Base-by-base conservation (phyloP, 2,329 filamentous ascomycete genomes). In the Aspergillus fructus region DNA sequence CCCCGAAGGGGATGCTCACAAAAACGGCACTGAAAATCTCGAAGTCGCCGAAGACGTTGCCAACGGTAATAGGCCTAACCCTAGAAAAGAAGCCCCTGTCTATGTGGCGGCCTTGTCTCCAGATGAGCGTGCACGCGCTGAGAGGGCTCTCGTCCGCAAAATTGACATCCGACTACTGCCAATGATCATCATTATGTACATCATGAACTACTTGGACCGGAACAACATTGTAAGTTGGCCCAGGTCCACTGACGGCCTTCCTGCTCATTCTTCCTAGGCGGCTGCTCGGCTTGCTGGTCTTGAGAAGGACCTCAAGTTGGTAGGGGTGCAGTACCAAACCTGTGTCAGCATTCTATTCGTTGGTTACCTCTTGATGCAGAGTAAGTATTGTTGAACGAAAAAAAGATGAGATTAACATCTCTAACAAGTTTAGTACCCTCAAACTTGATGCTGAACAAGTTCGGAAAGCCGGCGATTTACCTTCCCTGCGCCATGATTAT, bases 321-420 rank as follows among this genome's bases (percentile, higher is more conserved):
- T 69, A 1, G 71, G 72, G 5, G 66, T 69, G 15, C 69, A 80
- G 58, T 80, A 81, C 55, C 56, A 80, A 64, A 78, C 77, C 7
- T 72, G 69, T 41, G 69, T 79, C 23, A 76, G 74, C 24, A 79
- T 80, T 46, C 69, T 80, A 12, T 79, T 79, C 57, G 84, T 86
- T 15, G 85, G 85, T 13, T 88, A 88, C 70, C 80, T 87, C 53
- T 76, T 86, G 62, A 87, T 86, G 83, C 85, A 87, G 73, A 78
- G 67, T 67, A 59, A 53, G 59, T 12, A 17, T 30, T 3, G 4
- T 30, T 30, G 8, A 30, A 30, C 27, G 21, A 21, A 9, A 30
- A 11, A 11, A 30, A 11, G 27, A 30, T 30, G 8, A 30, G 27
- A 30, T 3, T 30, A 30, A 4, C 9, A 9, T 30, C 9, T 11